Conservation (phyloP, 2,329 filamentous ascomycete species). For the Ascochyta rabiei region DNA sequence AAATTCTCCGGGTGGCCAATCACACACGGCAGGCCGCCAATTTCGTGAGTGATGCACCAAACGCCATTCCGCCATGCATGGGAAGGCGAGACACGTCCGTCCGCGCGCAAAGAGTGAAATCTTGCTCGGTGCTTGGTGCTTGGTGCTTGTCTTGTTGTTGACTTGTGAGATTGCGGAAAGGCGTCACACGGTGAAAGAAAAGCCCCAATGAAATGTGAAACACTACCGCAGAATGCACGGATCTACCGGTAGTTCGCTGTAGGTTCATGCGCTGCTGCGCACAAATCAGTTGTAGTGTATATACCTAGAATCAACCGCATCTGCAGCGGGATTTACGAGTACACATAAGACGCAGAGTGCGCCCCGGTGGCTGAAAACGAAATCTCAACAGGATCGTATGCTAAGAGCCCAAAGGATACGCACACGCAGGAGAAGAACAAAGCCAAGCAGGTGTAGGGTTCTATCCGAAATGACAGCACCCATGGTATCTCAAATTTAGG, state of each 20-base stretch:
- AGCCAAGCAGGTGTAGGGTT: background rate
- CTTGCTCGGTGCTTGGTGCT: too few species aligned
- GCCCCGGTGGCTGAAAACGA: background rate
- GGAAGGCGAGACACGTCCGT: too few species aligned
- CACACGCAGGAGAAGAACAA: background rate
- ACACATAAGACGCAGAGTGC: background rate
- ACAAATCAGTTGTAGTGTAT: background rate
- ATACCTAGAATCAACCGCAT: background rate
- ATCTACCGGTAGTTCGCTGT: too few species aligned
- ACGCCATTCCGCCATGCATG: too few species aligned
- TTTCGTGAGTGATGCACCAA: too few species aligned
- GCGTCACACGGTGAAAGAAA: background rate
- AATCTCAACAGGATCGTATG: background rate
- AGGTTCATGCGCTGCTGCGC: too few species aligned
- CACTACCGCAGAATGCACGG: constrained; percentile 2
- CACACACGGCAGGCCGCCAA: background rate
- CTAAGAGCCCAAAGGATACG: background rate
- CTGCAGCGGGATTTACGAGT: background rate
- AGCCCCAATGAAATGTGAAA: constrained; percentile 1
- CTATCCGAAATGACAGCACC: constrained; percentile 1
- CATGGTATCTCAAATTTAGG: constrained; percentile 8
- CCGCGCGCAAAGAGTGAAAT: too few species aligned
- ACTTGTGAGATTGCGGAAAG: background rate
- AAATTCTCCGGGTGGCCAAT: constrained; percentile 27
- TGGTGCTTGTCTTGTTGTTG: too few species aligned